phyloP scores from a whole-genome alignment of 352 stramenopile genomes.

The Phytopythium cucurbitacearum region DNA sequence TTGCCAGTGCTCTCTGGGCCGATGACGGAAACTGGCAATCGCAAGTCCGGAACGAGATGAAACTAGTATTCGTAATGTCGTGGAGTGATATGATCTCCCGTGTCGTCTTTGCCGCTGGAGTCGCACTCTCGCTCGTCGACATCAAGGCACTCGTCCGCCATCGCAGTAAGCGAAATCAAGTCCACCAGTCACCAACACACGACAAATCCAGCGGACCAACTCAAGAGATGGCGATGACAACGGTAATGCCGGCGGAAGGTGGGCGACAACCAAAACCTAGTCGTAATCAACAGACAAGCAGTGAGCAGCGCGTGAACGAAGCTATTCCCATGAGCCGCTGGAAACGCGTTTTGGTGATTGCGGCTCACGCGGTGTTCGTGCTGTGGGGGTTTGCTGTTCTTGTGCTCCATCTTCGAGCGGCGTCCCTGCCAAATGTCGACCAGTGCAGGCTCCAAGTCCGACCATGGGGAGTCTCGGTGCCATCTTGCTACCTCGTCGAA shows the following conservation, averaged over 20 bases:
- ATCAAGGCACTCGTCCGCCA: conserved; percentile 10
- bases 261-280: too few relatives aligned
- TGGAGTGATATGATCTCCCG: conserved; percentile 16
- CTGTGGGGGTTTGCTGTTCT: conserved; percentile 14
- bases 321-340: conserved; percentile 7
- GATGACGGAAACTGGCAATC: conserved; percentile 22
- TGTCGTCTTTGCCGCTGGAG: conserved; percentile 12
- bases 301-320: conserved; percentile 10
- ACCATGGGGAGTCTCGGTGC: conserved; percentile 19
- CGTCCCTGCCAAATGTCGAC: conserved; percentile 5
- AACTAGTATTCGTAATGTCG: conserved; percentile 17
- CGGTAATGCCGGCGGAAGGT: too few relatives aligned
- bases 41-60: conserved; percentile 23
- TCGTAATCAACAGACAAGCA: not conserved
- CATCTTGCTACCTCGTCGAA: conserved; percentile 28
- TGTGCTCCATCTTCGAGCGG: conserved; percentile 15
- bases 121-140: conserved; percentile 12
- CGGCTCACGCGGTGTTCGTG: conserved; percentile 10
- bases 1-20: conserved; percentile 14
- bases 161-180: not conserved
- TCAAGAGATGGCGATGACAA: too few relatives aligned
- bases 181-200: not conserved
- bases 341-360: conserved; percentile 5
- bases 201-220: too few relatives aligned
- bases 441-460: conserved; percentile 23